These are phyloP conservation scores for Hanseniaspora lindneri DNA, from an alignment of 805 yeast genomes.

Conservation along the genomic window DNA sequence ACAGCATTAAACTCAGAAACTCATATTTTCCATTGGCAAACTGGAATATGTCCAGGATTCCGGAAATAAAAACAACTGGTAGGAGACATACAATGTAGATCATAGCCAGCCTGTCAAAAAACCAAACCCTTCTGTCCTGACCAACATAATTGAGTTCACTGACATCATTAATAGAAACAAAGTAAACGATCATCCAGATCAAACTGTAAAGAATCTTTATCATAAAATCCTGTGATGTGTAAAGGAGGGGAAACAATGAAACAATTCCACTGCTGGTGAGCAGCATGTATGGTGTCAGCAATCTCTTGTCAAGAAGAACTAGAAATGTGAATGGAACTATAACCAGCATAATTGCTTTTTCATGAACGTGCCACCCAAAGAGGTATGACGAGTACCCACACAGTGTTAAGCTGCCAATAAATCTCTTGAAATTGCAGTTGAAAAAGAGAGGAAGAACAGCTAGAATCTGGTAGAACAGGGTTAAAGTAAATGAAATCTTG, in stretches of 20 bases:
- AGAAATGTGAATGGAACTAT: slow-evolving; percentile 79
- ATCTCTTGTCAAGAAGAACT: slow-evolving; percentile 55
- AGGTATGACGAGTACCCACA: slow-evolving; percentile 86
- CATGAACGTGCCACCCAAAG: slow-evolving; percentile 99
- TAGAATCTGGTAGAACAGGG: slow-evolving; percentile 72
- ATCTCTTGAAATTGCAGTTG: slow-evolving; percentile 64
- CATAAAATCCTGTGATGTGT: slow-evolving; percentile 66
- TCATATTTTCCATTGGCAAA: slow-evolving; percentile 43
- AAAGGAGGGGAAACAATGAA: slow-evolving; percentile 77
- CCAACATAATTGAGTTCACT: slow-evolving; percentile 34
- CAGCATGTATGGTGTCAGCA: slow-evolving; percentile 59
- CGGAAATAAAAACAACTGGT: slow-evolving; percentile 44
- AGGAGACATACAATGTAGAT: slow-evolving; percentile 56
- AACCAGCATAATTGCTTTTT: slow-evolving; percentile 84
- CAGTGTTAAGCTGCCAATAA: slow-evolving; percentile 70
- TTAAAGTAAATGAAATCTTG: slow-evolving; percentile 58
- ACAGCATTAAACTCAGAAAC: slow-evolving; percentile 66
- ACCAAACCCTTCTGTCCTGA: slow-evolving; percentile 40
- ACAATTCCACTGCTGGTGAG: slow-evolving; percentile 72
- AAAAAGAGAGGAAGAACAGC: slow-evolving; percentile 60
- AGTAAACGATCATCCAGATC: slow-evolving; percentile 74
- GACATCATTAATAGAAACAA: slow-evolving; percentile 59
- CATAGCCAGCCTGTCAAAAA: slow-evolving; percentile 58
- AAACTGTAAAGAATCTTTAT: slow-evolving; percentile 66
- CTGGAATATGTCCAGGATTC: slow-evolving; percentile 43